phyloP scores from a whole-genome alignment of 192 early-diverging fungal genomes.

The Backusella parvicylindrica region DNA sequence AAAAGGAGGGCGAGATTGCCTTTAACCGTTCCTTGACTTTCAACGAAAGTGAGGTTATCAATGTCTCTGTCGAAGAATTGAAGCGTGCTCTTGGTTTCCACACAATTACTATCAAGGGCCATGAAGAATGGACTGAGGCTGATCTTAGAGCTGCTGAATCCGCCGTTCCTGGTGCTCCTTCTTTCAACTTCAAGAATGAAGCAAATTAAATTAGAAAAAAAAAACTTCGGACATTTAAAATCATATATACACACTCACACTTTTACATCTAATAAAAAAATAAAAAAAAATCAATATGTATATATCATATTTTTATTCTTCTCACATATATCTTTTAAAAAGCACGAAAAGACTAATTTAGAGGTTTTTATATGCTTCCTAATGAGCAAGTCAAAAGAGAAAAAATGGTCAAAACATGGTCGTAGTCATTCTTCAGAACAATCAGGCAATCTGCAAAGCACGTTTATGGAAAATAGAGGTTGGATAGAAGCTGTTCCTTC shows the following conservation, averaged over 20 bases:
- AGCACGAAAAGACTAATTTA: neutral
- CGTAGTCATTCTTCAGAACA: slow-evolving; percentile 1
- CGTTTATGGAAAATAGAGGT: neutral
- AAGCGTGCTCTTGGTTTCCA: slow-evolving; percentile 58
- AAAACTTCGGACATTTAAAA: neutral
- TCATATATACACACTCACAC: neutral
- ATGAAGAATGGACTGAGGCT: slow-evolving; percentile 47
- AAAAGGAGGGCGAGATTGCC: slow-evolving; percentile 57
- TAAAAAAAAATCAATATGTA: neutral
- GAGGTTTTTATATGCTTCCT: neutral
- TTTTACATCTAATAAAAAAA: neutral
- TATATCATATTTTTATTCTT: neutral
- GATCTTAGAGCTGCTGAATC: slow-evolving; percentile 46
- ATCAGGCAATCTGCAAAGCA: neutral
- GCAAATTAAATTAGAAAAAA: neutral
- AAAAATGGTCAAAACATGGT: neutral
- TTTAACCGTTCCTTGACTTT: slow-evolving; percentile 84
- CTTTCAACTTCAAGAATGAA: slow-evolving; percentile 52
- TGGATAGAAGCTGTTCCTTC: neutral
- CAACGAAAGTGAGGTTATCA: slow-evolving; percentile 73
- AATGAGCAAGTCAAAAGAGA: slow-evolving; percentile 1
- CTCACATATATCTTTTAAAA: neutral
- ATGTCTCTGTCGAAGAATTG: slow-evolving; percentile 48
- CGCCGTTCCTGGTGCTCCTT: slow-evolving; percentile 56
- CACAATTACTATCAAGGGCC: slow-evolving; percentile 45